Evolutionary conservation across 352 stramenopile genomes (phyloP).

Genomic region (Elongisporangium anandrum): DNA sequence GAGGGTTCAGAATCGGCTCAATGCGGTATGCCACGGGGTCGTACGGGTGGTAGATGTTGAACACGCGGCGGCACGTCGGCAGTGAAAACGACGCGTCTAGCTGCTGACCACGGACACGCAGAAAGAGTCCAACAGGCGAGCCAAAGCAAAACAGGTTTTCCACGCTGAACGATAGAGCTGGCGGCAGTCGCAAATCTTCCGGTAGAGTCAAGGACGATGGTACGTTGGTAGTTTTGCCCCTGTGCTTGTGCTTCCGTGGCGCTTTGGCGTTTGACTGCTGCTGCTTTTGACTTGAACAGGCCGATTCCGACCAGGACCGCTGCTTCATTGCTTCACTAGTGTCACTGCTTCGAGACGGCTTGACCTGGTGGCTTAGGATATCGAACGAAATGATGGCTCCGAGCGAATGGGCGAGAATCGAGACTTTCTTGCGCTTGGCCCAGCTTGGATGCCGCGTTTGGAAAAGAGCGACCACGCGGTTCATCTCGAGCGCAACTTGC

Average conservation of each 20-base stretch:
- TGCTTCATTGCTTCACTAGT: slow-evolving; percentile 13
- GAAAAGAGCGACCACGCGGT: slow-evolving; percentile 82
- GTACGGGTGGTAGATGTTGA: slow-evolving; percentile 95
- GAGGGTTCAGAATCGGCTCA: slow-evolving; percentile 89
- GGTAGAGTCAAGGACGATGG: background rate
- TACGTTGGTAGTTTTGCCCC: background rate
- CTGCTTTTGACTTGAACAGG: slow-evolving; percentile 6
- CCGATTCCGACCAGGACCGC: slow-evolving; percentile 40
- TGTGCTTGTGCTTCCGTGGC: background rate
- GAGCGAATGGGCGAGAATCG: slow-evolving; percentile 85
- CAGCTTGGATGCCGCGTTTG: slow-evolving; percentile 54
- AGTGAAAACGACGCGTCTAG: slow-evolving; percentile 67
- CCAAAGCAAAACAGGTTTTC: slow-evolving; percentile 89
- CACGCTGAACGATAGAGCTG: slow-evolving; percentile 71
- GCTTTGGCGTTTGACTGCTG: background rate
- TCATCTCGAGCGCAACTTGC: slow-evolving; percentile 90
- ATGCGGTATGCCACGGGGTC: slow-evolving; percentile 95
- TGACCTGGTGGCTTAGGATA: slow-evolving; percentile 71
- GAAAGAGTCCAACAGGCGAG: slow-evolving; percentile 88
- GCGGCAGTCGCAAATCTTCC: slow-evolving; percentile 23
- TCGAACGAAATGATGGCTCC: slow-evolving; percentile 92
- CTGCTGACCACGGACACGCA: slow-evolving; percentile 88
- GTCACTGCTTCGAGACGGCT: background rate
- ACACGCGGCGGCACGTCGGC: slow-evolving; percentile 78
- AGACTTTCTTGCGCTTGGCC: slow-evolving; percentile 73